Evolutionary conservation across 2,329 filamentous ascomycete genomes (phyloP).

Genomic region (Fonsecaea monophora): DNA sequence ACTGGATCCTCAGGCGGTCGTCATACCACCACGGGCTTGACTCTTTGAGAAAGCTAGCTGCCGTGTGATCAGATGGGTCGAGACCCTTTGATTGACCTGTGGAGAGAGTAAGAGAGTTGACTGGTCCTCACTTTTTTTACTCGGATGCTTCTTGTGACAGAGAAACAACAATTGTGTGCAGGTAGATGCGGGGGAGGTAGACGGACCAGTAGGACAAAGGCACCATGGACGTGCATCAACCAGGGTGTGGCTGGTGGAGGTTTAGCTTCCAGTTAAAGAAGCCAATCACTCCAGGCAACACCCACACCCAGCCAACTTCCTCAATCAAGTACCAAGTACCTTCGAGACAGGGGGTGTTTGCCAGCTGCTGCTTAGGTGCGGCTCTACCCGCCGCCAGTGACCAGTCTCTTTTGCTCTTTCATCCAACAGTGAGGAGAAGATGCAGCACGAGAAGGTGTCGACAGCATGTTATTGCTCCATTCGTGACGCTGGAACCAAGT

Average conservation of each 20-base stretch:
- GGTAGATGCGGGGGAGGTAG: constrained; percentile 12
- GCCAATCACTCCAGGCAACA: constrained; percentile 3
- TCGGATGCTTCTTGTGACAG: background rate
- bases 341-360: too few relatives aligned
- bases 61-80: constrained; percentile 16
- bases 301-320: constrained; percentile 14
- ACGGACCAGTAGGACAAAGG: background rate
- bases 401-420: constrained; percentile 1
- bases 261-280: background rate
- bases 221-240: constrained; percentile 8
- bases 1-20: constrained; percentile 4
- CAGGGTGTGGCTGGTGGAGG: background rate
- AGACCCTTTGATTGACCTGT: constrained; percentile 6
- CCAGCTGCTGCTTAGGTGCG: constrained; percentile 8
- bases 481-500: background rate
- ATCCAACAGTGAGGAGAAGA: constrained; percentile 23
- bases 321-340: too few relatives aligned
- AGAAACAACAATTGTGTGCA: constrained; percentile 6
- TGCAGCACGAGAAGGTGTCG: constrained; percentile 14
- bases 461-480: constrained; percentile 1
- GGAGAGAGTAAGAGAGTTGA: background rate
- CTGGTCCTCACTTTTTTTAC: background rate
- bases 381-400: constrained; percentile 18
- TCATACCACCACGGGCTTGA: constrained; percentile 7
- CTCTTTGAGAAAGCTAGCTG: background rate